Percentiles rank a stretch among this genome's conserved stretches.
phyloP scores from a whole-genome alignment of 108 stramenopile genomes.

The Conticribra weissflogii region DNA sequence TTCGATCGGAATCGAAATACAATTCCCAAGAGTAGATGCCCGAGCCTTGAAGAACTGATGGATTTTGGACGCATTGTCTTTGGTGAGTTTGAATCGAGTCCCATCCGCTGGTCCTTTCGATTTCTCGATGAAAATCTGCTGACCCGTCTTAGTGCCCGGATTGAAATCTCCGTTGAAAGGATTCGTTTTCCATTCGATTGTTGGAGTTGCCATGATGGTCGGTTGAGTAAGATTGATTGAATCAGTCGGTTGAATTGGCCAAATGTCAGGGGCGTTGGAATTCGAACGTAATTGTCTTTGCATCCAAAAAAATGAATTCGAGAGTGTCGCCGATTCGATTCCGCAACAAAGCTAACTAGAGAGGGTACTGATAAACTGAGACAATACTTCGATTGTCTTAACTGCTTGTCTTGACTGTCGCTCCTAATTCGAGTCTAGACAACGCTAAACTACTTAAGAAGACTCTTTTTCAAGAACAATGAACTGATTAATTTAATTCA shows the following conservation, averaged over 20 bases:
- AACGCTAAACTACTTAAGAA: no score
- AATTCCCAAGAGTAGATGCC: neutral
- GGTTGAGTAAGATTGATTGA: no score
- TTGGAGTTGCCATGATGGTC: neutral
- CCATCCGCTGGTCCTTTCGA: neutral
- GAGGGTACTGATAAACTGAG: no score
- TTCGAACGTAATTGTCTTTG: neutral
- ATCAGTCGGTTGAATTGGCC: neutral
- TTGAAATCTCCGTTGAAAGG: neutral
- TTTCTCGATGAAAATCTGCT: neutral
- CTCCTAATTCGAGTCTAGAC: no score
- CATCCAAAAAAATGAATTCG: no score
- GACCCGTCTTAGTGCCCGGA: neutral
- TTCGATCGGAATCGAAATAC: neutral
- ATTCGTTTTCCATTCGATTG: neutral
- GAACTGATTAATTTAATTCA: no score
- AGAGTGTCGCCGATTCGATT: no score
- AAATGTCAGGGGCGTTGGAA: neutral
- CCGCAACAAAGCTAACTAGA: no score
- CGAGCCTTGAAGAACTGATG: neutral
- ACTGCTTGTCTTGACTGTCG: no score
- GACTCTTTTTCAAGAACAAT: no score
- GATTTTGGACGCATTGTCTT: neutral
- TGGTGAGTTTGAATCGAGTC: neutral
- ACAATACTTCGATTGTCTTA: no score